Base-by-base conservation (phyloP, 352 stramenopile genomes). In the Sclerospora graminicola region DNA sequence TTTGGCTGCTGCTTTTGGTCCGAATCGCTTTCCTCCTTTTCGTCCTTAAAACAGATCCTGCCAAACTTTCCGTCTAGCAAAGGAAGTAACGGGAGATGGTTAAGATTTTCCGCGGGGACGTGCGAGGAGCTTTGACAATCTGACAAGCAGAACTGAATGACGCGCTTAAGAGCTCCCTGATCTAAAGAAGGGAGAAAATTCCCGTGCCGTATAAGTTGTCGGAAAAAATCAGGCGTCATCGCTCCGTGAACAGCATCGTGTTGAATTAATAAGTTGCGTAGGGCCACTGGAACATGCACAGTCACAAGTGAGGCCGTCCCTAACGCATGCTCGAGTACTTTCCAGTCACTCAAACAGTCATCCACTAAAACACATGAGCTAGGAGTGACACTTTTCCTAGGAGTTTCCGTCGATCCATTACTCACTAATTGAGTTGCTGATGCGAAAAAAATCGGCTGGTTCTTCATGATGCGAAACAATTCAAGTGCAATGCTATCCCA, bases 221-320 rank as follows among this genome's bases (percentile, higher is more conserved):
- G 73, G 31, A 81, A 85, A 45, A 79, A 69, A 2, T 35, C 31
- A 19, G 73, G 70, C 10, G 65, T 82, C 69, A 69, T 83, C 13
- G 60, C 52, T 36, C 68, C 69, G 41, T 71, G 58, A 6, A 85
- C 64, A 29, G 57, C 57, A 42, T 79, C 39, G 23, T 66, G 41
- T 34, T 85, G 54, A 41, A 85, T 43, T 21, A 82, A 44, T 14
- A 85, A 43, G 5, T 63, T 58, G 10, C 49, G 57, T 23, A 82
- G 40, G 11, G 45, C 11, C 6, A 36, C 34, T n/a, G 72, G 67
- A 4, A 73, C 20, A 26, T 63, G 44, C 30, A 76, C 52, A 11
- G 69, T 72, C 23, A 43, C 36, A 16, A 76, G 41, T 7, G 47
- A 64, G 5, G 49, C 51, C 13, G 32, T 48, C 16, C 11, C 24